phyloP scores from a whole-genome alignment of 140 eudicot species.

The Bidens hawaiensis region DNA sequence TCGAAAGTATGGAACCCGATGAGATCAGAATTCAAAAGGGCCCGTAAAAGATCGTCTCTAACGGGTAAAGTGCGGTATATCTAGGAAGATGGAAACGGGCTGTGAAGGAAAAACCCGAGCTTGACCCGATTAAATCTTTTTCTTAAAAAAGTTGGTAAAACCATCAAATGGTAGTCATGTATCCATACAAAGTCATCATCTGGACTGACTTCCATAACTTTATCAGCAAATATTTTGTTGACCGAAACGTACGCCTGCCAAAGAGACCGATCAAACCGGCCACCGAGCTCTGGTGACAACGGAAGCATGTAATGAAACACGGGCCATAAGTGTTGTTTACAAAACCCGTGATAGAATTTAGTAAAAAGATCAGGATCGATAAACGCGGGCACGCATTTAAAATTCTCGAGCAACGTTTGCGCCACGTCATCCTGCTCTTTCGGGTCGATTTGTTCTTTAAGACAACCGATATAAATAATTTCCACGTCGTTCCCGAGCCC shows the following conservation, averaged over 20 bases:
- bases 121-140: background rate
- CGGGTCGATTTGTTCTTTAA: background rate
- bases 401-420: background rate
- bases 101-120: background rate
- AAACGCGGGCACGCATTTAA: background rate
- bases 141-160: background rate
- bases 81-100: background rate
- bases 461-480: background rate
- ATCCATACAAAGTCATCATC: background rate
- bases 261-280: background rate
- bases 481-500: conserved; percentile 35
- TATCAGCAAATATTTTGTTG: background rate
- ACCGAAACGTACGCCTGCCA: background rate
- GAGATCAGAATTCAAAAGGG: background rate
- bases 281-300: background rate
- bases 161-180: background rate
- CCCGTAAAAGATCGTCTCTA: background rate
- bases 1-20: background rate
- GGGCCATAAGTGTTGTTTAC: background rate
- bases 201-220: background rate
- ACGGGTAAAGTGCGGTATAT: background rate
- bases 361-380: background rate
- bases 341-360: background rate
- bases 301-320: background rate
- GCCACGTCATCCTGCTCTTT: background rate